Conservation (phyloP, 805 yeast species). For the Wickerhamiella azyma region DNA sequence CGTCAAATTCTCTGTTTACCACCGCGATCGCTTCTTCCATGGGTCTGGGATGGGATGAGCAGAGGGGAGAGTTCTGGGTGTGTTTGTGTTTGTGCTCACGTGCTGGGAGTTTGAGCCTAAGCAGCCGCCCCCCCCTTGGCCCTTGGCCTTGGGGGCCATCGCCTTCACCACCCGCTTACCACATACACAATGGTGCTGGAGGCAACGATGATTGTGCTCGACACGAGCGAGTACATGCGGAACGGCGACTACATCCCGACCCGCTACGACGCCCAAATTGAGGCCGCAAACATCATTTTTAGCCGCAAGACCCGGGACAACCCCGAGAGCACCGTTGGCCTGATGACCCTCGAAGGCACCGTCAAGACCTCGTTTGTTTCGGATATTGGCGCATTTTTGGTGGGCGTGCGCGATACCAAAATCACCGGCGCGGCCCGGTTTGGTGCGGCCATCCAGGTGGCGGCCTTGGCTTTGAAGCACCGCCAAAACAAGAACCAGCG, state of each 20-base stretch:
- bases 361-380: constrained; percentile 81
- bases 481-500: constrained; percentile 88
- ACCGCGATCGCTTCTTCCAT: constrained; percentile 1
- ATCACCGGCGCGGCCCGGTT: constrained; percentile 59
- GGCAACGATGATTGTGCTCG: constrained; percentile 90
- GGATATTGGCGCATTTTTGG: constrained; percentile 71
- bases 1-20: not conserved
- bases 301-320: constrained; percentile 74
- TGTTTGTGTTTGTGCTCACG: too few species aligned
- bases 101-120: too few species aligned
- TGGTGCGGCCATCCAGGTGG: constrained; percentile 80
- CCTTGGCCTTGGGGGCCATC: too few species aligned
- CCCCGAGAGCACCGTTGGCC: constrained; percentile 89
- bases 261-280: constrained; percentile 83
- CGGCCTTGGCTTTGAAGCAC: constrained; percentile 85
- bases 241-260: constrained; percentile 88
- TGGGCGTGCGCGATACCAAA: constrained; percentile 67
- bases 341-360: constrained; percentile 78
- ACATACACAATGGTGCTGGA: constrained; percentile 64
- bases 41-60: not conserved
- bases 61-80: too few species aligned
- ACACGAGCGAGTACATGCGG: constrained; percentile 90
- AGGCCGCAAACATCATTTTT: constrained; percentile 77
- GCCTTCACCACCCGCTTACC: not conserved
- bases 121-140: too few species aligned